These are phyloP conservation scores for Aspergillus carlsbadensis DNA, from an alignment of 495 filamentous ascomycete genomes.

Conservation along the genomic window DNA sequence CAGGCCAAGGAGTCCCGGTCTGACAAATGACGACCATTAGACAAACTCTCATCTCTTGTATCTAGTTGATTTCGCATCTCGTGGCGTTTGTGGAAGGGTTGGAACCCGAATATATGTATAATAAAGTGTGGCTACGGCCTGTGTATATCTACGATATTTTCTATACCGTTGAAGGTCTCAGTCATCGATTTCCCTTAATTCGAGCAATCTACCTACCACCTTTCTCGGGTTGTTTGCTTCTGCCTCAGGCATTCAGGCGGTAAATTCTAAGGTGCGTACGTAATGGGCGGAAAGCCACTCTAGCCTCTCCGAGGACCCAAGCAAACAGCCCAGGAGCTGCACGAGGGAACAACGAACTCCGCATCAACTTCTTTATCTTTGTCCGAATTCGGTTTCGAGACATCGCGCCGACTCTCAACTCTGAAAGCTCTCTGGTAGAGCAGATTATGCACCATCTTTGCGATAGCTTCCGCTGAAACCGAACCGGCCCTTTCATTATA, in stretches of 20 bases:
- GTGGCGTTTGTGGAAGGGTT: too few species aligned
- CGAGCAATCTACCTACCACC: too few species aligned
- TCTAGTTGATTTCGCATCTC: too few species aligned
- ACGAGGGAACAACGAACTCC: constrained; percentile 6
- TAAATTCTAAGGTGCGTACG: constrained; percentile 28
- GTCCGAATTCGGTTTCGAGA: not conserved
- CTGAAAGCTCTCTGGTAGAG: constrained; percentile 10
- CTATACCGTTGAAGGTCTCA: too few species aligned
- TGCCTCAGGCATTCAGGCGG: constrained; percentile 17
- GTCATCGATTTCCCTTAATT: too few species aligned
- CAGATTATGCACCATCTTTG: not conserved
- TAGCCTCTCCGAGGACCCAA: constrained; percentile 36
- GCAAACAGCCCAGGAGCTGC: constrained; percentile 4
- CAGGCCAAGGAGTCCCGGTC: too few species aligned
- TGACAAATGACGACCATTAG: too few species aligned
- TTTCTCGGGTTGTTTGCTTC: too few species aligned
- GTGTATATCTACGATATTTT: not conserved
- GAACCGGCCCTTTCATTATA: not conserved
- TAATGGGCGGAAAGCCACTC: constrained; percentile 49
- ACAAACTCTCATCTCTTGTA: too few species aligned
- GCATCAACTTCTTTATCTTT: not conserved
- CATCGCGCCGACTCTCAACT: not conserved
- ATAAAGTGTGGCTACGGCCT: not conserved
- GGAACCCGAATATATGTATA: too few species aligned
- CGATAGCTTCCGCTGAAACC: not conserved